These are phyloP conservation scores for Bacterosira constricta DNA, from an alignment of 108 stramenopile genomes.

Conservation along the genomic window DNA sequence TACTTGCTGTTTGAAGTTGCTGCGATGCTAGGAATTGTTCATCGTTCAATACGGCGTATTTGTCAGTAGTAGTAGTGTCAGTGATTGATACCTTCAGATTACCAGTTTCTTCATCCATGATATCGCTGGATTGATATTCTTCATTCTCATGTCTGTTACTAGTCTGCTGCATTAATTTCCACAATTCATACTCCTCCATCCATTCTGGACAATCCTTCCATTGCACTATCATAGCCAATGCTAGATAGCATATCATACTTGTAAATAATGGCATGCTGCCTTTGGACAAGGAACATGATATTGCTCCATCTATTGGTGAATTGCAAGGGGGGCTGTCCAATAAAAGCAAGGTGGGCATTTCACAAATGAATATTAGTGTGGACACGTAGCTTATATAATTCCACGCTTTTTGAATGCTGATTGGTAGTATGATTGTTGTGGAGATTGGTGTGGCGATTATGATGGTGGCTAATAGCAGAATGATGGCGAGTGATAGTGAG, in stretches of 20 bases:
- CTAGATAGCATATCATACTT: constrained; percentile 18
- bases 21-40: not conserved
- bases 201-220: constrained; percentile 44
- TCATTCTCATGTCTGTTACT: not conserved
- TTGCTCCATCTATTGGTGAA: not conserved
- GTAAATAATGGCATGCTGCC: constrained; percentile 34
- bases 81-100: not conserved
- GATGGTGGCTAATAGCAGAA: not conserved
- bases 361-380: constrained; percentile 6
- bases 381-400: constrained; percentile 21
- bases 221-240: constrained; percentile 22
- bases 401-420: constrained; percentile 10
- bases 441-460: constrained; percentile 16
- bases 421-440: constrained; percentile 15
- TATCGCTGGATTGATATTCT: not conserved
- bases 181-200: constrained; percentile 51
- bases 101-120: not conserved
- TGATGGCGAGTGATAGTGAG: constrained; percentile 6
- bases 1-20: no score
- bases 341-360: constrained; percentile 31
- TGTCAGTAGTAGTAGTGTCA: not conserved
- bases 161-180: constrained; percentile 17
- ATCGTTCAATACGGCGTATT: not conserved
- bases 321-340: constrained; percentile 19
- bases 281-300: constrained; percentile 3